A percentile compares a stretch with the other conserved stretches of the same genome.
These are phyloP conservation scores for Venturia pyrina DNA, from an alignment of 2,329 filamentous ascomycete species.

Conservation along the genomic window DNA sequence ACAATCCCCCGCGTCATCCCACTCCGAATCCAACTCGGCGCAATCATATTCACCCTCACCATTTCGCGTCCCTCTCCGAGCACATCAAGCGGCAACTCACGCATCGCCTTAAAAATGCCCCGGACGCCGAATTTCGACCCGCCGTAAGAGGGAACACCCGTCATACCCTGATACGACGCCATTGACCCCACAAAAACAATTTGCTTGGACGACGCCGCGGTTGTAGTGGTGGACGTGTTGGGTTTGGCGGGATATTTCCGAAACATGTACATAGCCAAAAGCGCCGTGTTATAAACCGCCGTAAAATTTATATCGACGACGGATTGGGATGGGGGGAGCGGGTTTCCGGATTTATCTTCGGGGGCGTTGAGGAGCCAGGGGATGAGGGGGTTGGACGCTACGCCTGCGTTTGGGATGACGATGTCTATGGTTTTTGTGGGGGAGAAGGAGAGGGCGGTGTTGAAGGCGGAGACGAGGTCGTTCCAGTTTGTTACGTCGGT, in stretches of 20 bases:
- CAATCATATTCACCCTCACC: slow-evolving; percentile 5
- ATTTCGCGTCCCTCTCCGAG: background rate
- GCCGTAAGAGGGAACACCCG: slow-evolving; percentile 19
- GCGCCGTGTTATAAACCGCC: slow-evolving; percentile 16
- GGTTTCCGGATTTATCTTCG: background rate
- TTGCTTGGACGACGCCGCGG: slow-evolving; percentile 12
- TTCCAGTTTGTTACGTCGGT: slow-evolving; percentile 23
- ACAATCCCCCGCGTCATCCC: background rate
- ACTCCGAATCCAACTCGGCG: slow-evolving; percentile 6
- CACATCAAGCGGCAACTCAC: background rate
- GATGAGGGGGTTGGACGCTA: slow-evolving; percentile 9
- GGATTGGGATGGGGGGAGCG: slow-evolving; percentile 19
- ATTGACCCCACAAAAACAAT: slow-evolving; percentile 20
- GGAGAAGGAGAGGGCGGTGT: slow-evolving; percentile 21
- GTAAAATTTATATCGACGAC: slow-evolving; percentile 16
- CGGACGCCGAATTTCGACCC: slow-evolving; percentile 22
- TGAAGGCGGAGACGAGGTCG: slow-evolving; percentile 23
- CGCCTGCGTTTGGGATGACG: slow-evolving; percentile 24
- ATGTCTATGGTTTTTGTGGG: slow-evolving; percentile 21
- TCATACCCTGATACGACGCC: slow-evolving; percentile 20
- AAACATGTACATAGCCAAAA: slow-evolving; percentile 24
- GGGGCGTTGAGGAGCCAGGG: background rate
- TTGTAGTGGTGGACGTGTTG: background rate
- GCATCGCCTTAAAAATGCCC: slow-evolving; percentile 19
- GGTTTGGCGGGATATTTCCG: slow-evolving; percentile 4